Percentiles rank a stretch among this genome's conserved stretches.
Conservation (phyloP, 1,284 basidiomycete genomes). For the Cryptococcus jaspeensis region DNA sequence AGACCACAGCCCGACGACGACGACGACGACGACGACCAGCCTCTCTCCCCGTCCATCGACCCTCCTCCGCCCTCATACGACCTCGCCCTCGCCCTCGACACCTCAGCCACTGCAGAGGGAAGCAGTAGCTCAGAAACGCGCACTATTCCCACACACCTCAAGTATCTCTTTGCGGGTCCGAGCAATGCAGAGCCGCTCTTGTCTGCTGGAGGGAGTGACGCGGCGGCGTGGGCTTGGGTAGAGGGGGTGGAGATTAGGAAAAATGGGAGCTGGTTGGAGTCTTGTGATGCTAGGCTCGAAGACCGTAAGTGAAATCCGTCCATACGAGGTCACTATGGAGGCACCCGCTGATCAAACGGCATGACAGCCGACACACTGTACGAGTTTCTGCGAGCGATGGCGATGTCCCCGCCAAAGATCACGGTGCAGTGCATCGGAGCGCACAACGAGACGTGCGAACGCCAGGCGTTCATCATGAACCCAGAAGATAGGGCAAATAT, state of each 20-base stretch:
- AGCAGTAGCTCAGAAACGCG: slow-evolving; percentile 1
- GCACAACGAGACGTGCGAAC: slow-evolving; percentile 24
- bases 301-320: slow-evolving; percentile 34
- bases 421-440: slow-evolving; percentile 26
- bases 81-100: slow-evolving; percentile 8
- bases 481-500: no score
- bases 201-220: slow-evolving; percentile 8
- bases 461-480: slow-evolving; percentile 17
- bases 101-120: no score
- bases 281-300: slow-evolving; percentile 24
- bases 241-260: slow-evolving; percentile 12
- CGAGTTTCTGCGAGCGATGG: slow-evolving; percentile 34
- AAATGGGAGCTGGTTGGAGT: slow-evolving; percentile 9
- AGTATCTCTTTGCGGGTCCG: slow-evolving; percentile 31
- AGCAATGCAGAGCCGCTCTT: slow-evolving; percentile 33
- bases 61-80: slow-evolving; percentile 39
- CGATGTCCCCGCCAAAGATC: slow-evolving; percentile 26
- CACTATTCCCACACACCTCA: slow-evolving; percentile 12
- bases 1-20: no score
- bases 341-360: no score
- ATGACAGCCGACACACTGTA: slow-evolving; percentile 32
- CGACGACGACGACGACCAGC: no score
- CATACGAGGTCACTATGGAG: neutral
- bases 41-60: no score
- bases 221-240: slow-evolving; percentile 7